Base-by-base conservation (phyloP, 2,329 filamentous ascomycete species). In the Corinectria fuckeliana region DNA sequence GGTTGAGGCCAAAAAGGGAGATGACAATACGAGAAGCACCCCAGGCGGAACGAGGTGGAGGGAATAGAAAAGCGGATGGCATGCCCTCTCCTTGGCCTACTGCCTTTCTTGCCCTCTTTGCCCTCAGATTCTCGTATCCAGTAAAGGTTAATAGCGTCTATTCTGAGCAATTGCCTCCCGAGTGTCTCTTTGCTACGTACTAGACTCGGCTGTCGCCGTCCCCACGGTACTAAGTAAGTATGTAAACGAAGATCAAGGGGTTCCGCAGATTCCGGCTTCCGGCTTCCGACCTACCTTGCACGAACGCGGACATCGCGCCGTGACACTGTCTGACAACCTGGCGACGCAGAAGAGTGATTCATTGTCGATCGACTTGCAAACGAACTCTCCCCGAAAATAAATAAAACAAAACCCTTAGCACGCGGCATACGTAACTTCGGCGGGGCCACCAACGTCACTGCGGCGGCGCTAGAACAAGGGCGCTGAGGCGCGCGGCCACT, bases 391-490 rank as follows among this genome's bases (percentile, higher is more conserved):
- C 14, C 39, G n/a, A 34, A 48, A 48, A 59, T 26, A 16, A 55
- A n/a, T n/a, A n/a, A n/a, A n/a, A n/a, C n/a, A n/a, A n/a, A n/a
- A n/a, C n/a, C n/a, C n/a, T n/a, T n/a, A n/a, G n/a, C n/a, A n/a
- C n/a, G n/a, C n/a, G 47, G 62, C 60, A 52, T 56, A 65, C 60
- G 60, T 63, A 65, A 52, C 28, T 47, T 32, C 20, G 32, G 56
- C 53, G 62, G 60, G 62, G 60, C 57, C 36, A 59, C 56, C 48
- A 65, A 63, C 62, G 60, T 65, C 62, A 65, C 60, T 53, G 28
- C n/a, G 47, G 54, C 20, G 39, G 52, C 60, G 62, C 62, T 61
- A 65, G 57, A 60, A 57, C 50, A 52, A 55, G 52, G 50, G 32
- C 51, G 47, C 38, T 26, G 56, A 44, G 36, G 36, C 36, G 36